Conservation (phyloP, 352 stramenopile genomes). For the Phytophthora cryptogea region DNA sequence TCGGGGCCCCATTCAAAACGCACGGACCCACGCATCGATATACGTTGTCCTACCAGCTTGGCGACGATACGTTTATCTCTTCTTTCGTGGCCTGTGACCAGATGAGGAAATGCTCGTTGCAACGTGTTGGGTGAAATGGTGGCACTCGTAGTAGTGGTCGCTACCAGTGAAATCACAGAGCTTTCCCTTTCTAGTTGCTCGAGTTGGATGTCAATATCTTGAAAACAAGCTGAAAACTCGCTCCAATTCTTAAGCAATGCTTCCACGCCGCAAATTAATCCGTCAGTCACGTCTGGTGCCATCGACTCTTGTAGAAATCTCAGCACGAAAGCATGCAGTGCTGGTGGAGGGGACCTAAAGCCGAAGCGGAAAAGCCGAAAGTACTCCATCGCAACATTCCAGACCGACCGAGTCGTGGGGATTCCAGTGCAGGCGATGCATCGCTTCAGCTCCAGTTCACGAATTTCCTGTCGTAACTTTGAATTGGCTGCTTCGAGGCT, state of each 20-base stretch:
- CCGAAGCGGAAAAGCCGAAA: constrained; percentile 7
- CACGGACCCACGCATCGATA: constrained; percentile 14
- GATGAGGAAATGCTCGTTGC: constrained; percentile 6
- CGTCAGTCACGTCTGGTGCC: constrained; percentile 6
- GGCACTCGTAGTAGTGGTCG: constrained; percentile 12
- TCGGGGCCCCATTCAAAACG: constrained; percentile 6
- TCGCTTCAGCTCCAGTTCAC: neutral
- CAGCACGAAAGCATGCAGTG: neutral
- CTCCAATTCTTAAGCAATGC: constrained; percentile 4
- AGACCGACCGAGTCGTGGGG: neutral
- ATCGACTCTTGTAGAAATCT: constrained; percentile 2
- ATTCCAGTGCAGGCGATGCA: neutral
- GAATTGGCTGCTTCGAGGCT: constrained; percentile 1
- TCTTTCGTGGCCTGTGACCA: neutral
- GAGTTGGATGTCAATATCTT: constrained; percentile 8
- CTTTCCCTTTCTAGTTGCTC: neutral
- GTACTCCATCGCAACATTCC: constrained; percentile 4
- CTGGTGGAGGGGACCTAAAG: neutral
- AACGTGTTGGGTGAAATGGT: constrained; percentile 1
- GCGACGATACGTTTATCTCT: neutral
- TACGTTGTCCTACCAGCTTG: constrained; percentile 3
- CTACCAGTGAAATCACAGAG: neutral
- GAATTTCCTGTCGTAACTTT: constrained; percentile 2
- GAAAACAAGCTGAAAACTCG: constrained; percentile 4
- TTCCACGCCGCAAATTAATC: neutral